Percentiles rank a stretch among this genome's conserved stretches.
These are phyloP conservation scores for Falciphora oryzae DNA, from an alignment of 2,329 filamentous ascomycete genomes.

Conservation along the genomic window DNA sequence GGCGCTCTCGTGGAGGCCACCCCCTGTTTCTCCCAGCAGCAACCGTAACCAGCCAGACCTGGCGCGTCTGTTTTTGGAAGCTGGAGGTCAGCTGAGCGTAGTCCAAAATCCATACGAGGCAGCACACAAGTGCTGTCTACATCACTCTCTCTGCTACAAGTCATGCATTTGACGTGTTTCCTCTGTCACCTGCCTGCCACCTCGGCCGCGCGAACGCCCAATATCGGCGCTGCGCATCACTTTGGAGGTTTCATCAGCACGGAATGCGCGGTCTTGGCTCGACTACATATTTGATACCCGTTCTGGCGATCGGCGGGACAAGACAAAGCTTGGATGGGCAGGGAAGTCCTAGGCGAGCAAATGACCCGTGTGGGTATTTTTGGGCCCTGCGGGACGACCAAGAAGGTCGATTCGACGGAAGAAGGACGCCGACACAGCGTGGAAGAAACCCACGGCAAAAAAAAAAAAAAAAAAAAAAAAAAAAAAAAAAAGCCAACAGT, in stretches of 20 bases:
- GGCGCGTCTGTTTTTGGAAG: no score
- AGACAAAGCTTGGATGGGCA: no score
- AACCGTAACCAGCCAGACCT: not conserved
- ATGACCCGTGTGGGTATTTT: no score
- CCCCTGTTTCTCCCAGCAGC: no score
- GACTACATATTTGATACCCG: no score
- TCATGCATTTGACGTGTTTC: not conserved
- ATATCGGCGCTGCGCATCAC: not conserved
- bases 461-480: no score
- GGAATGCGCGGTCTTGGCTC: not conserved
- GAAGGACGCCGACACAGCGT: not conserved
- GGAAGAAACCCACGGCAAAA: not conserved
- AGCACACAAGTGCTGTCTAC: not conserved
- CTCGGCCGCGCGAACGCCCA: not conserved
- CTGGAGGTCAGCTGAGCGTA: not conserved
- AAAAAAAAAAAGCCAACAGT: not conserved
- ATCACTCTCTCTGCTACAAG: not conserved
- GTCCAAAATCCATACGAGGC: no score
- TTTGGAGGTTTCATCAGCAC: not conserved
- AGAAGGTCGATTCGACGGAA: no score
- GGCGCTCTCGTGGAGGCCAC: not conserved
- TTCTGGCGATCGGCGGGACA: no score
- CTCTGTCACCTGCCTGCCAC: not conserved
- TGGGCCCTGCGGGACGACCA: no score
- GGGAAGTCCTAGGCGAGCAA: no score